phyloP scores from a whole-genome alignment of 2,329 filamentous ascomycete species.

The Neofusicoccum parvum region DNA sequence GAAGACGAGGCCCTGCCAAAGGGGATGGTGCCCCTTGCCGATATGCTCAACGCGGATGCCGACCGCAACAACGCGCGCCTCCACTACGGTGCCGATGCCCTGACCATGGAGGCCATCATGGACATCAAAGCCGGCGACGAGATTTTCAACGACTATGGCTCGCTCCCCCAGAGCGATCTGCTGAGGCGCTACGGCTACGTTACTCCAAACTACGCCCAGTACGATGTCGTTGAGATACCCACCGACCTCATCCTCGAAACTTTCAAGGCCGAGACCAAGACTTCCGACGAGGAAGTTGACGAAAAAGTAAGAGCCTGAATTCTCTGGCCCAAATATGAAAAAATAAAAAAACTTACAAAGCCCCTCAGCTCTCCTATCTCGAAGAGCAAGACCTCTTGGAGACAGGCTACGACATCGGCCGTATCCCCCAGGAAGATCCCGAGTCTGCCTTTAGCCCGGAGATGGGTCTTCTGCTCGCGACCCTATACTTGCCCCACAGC shows the following conservation, averaged over 20 bases:
- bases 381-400: conserved; percentile 68
- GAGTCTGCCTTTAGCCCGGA: conserved; percentile 43
- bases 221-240: conserved; percentile 81
- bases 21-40: conserved; percentile 89
- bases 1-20: conserved; percentile 59
- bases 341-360: background rate
- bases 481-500: conserved; percentile 43
- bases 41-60: conserved; percentile 86
- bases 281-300: conserved; percentile 34
- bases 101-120: conserved; percentile 73
- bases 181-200: conserved; percentile 85
- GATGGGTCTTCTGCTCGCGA: conserved; percentile 47
- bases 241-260: conserved; percentile 58
- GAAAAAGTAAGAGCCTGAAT: conserved; percentile 27
- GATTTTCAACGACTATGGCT: conserved; percentile 87
- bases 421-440: conserved; percentile 31
- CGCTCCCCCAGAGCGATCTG: conserved; percentile 79
- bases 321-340: too few species aligned
- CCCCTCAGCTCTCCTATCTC: conserved; percentile 53
- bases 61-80: conserved; percentile 73
- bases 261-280: conserved; percentile 47
- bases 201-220: conserved; percentile 73
- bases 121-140: conserved; percentile 72
- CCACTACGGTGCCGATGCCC: conserved; percentile 59
- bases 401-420: conserved; percentile 66